Evolutionary conservation across 176 grass and related monocot genomes (phyloP), one percentile per base, ranked within the genome.

Genomic region (Oryza nivara): DNA sequence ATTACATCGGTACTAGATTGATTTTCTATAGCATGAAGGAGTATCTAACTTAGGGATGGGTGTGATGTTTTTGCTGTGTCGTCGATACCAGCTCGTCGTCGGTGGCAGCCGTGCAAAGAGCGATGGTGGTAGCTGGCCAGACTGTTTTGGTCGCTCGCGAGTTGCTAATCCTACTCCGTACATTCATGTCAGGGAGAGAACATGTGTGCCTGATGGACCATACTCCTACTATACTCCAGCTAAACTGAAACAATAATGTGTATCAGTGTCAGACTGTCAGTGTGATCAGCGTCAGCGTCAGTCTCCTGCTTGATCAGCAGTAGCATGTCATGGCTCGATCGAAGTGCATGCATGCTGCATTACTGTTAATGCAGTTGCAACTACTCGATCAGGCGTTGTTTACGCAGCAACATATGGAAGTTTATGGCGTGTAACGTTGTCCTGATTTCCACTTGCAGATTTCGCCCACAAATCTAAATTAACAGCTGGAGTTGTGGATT

Each of bases 191-290:
- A 17, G 23, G 30, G n/a, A 26, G 72, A 7, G 44, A 74, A 28
- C 72, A 32, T 51, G 72, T 30, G 45, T 30, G 45, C 14, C 15
- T 38, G 73, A 61, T 46, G 66, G 65, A 34, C 77, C 48, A 78
- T 38, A 7, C 36, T 38, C 36, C 34, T 35, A 34, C 77, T 35
- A 78, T 38, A 38, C 36, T 38, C 36, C 34, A 78, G 83, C 83
- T 58, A n/a, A 77, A 77, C 46, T 28, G 32, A 70, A 77, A 45
- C 35, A 20, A 58, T 14, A 22, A 7, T 35, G n/a, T 30, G 15
- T 28, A 28, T 46, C 28, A 30, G 32, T 6, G 3, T 11, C 11
- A 60, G 2, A 30, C n/a, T 6, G 3, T 11, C n/a, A 60, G 2
- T 26, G 44, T 38, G 36, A 38, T 63, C 35, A 71, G n/a, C 4